Evolutionary conservation across 1,284 basidiomycete species (phyloP).

Genomic region (Apiotrichum montevideense): DNA sequence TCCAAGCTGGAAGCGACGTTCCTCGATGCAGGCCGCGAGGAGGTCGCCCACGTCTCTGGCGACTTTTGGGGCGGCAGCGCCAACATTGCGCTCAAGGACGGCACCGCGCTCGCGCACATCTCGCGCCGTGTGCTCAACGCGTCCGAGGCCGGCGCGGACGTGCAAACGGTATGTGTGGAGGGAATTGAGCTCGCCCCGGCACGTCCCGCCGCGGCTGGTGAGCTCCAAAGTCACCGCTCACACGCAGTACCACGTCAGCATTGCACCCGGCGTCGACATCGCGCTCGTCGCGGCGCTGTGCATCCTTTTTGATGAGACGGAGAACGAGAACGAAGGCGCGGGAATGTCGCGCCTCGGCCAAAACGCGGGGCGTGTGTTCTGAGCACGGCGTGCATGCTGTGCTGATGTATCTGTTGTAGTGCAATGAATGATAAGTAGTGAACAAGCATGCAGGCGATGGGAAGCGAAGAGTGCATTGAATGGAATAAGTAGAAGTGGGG

Average conservation of each 20-base stretch:
- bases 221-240: background rate
- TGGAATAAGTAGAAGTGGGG: no score
- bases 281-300: slow-evolving; percentile 11
- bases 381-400: no score
- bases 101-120: slow-evolving; percentile 6
- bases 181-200: background rate
- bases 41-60: background rate
- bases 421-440: no score
- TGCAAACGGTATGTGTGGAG: slow-evolving; percentile 9
- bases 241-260: slow-evolving; percentile 6
- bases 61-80: slow-evolving; percentile 11
- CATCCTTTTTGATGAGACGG: slow-evolving; percentile 10
- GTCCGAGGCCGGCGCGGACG: background rate
- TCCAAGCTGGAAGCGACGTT: slow-evolving; percentile 5
- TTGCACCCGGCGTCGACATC: slow-evolving; percentile 14
- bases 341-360: background rate
- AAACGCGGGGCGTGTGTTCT: background rate
- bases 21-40: background rate
- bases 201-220: background rate
- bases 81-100: slow-evolving; percentile 4
- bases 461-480: no score
- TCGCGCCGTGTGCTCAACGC: slow-evolving; percentile 1
- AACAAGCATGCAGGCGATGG: no score
- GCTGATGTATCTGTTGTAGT: no score
- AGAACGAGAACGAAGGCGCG: slow-evolving; percentile 5